These are phyloP conservation scores for Boletus fagicola DNA, from an alignment of 768 basidiomycete species.

Conservation along the genomic window DNA sequence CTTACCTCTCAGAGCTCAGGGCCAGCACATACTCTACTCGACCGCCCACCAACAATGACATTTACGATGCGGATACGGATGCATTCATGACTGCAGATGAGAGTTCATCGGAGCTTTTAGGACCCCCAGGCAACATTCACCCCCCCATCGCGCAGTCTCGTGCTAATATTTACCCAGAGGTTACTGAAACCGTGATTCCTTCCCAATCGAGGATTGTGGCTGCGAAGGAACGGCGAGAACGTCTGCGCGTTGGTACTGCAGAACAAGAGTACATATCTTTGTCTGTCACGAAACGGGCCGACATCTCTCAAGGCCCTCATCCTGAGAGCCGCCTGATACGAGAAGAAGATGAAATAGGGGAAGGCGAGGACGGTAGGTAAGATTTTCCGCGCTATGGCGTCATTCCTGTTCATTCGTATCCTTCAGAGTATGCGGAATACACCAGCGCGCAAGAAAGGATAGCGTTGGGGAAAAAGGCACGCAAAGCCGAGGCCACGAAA, in stretches of 20 bases:
- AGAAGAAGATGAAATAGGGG: constrained; percentile 86
- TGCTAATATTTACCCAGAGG: constrained; percentile 27
- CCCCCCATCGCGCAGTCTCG: not conserved
- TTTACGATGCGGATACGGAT: constrained; percentile 51
- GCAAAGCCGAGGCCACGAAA: constrained; percentile 66
- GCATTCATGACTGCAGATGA: constrained; percentile 46
- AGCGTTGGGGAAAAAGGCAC: constrained; percentile 78
- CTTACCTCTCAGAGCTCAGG: constrained; percentile 74
- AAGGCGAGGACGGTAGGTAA: constrained; percentile 78
- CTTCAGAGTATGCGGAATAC: constrained; percentile 77
- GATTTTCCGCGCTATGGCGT: not conserved
- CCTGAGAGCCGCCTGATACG: constrained; percentile 79
- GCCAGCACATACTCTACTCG: constrained; percentile 67
- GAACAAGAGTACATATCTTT: constrained; percentile 78
- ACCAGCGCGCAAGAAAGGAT: constrained; percentile 87
- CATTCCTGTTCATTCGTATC: constrained; percentile 10
- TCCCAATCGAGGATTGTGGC: constrained; percentile 67
- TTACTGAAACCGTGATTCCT: constrained; percentile 53
- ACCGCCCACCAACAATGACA: constrained; percentile 38
- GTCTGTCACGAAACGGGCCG: constrained; percentile 56
- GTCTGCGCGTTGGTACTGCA: constrained; percentile 51
- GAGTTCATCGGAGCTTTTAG: constrained; percentile 33
- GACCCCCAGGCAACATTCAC: constrained; percentile 29
- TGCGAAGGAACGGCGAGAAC: constrained; percentile 75
- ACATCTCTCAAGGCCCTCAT: constrained; percentile 68